Evolutionary conservation across 331 rosid species (phyloP), one percentile per base, ranked within the genome.

Genomic region (Ulmus americana): DNA sequence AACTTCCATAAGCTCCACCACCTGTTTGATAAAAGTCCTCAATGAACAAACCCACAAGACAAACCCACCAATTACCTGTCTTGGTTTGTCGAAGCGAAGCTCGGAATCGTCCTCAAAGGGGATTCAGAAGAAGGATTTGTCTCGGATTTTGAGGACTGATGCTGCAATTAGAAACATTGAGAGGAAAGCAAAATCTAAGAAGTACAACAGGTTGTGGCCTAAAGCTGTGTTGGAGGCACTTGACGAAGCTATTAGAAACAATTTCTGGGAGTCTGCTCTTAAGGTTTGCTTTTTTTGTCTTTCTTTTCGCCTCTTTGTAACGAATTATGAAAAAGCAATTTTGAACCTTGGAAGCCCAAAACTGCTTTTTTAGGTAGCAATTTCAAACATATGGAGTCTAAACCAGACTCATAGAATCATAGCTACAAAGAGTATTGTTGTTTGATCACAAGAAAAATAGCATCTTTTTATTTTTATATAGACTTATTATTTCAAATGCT

Each of bases 201-300:
- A 82, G 79, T 74, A 86, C 69, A 78, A 62, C 3, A 86, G 78
- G 42, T 73, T 91, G 0, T 86, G 88, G 90, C 97, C 97, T 6
- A 88, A 85, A 61, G 78, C 96, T 40, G 85, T 91, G 70, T 77
- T 91, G 65, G 90, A 86, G 80, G 90, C 95, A 54, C 67, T 91
- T 65, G 84, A 91, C 22, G 94, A 91, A 5, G 96, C 96, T 22
- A 74, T 88, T 59, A 70, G 55, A 49, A 75, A 61, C 44, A 51
- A 52, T 74, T 85, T 70, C 3, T 86, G 82, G 86, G 76, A 85
- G 11, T 55, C 81, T 65, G 90, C 96, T 70, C 86, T 91, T 5
- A 77, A 86, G 96, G 97, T 72, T 49, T 1, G 78, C 11, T 15
- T 39, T 16, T 55, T 22, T 22, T 20, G 43, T 40, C 16, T 50